Base-by-base conservation (phyloP, 1,284 basidiomycete genomes). In the Austroboletus novae-zelandiae region DNA sequence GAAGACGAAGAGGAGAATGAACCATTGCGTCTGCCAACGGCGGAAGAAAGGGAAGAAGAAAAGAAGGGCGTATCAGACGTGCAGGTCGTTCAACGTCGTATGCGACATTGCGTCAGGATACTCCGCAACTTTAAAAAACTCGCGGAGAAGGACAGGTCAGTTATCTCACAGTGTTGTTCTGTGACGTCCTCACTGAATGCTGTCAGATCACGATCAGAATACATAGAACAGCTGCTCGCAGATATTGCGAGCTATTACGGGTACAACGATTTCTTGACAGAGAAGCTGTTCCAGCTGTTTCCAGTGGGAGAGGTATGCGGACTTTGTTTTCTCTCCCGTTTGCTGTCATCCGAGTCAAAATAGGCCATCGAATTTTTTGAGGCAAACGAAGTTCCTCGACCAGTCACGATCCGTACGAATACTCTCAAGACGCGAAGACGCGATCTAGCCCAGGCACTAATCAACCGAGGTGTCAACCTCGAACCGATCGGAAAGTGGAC, bases 401-500 rank as follows among this genome's bases (percentile, higher is more conserved):
- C 97, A 9, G 94, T 99, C 20, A 99, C 97, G 7, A 98, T 99
- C 65, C 89, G 97, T 48, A 95, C 95, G 45, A 99, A 99, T 71
- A 99, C 96, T 6, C 80, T 99, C 14, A 90, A 93, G 56, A 95
- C 95, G 1, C 83, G 96, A 53, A 80, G 97, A 53, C 83, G 96
- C 45, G 97, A 99, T 69, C 83, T 99, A 48, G 96, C 94, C 1
- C 97, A 99, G 71, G 82, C 86, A 1, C 79, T 99, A 40, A 90
- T 99, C 67, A 98, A 97, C 70, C 86, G 97, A 48, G 95, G 97
- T 40, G 97, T 98, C 54, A 95, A 92, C 62, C 81, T 99, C 54
- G 96, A 99, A 69, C 95, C 97, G 8, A 94, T 99, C 57, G 97
- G 97, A 30, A 97, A 97, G 71, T 99, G 97, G 97, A 92, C 91